Evolutionary conservation across 495 filamentous ascomycete species (phyloP), one percentile per base, ranked within the genome.

Genomic region (Aspergillus olivimuriae): DNA sequence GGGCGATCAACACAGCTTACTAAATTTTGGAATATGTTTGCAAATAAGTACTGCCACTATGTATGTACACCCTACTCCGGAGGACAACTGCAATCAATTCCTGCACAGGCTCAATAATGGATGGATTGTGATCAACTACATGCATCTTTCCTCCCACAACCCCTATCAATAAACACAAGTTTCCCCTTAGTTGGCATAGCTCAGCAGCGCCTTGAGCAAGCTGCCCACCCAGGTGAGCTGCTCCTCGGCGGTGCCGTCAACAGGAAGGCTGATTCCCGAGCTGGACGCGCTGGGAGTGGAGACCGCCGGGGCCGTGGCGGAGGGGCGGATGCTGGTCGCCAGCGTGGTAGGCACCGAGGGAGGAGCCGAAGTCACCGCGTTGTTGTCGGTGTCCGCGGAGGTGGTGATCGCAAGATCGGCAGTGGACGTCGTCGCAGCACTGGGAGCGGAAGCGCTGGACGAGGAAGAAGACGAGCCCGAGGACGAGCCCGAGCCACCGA

Each of bases 401-500:
- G 51, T 39, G 41, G 44, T 41, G n/a, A 47, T 20, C 20, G 39
- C 15, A 31, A 39, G 16, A 21, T 38, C 37, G 16, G 47, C 30
- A 28, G 48, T 39, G 35, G 44, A n/a, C n/a, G n/a, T n/a, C n/a
- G n/a, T n/a, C n/a, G n/a, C n/a, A n/a, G n/a, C n/a, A n/a, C n/a
- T n/a, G n/a, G n/a, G n/a, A n/a, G n/a, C n/a, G n/a, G n/a, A n/a
- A n/a, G n/a, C 26, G 6, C 34, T 17, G 12, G 51, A 40, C 20
- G 40, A 30, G 21, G 48, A 41, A 18, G 36, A 10, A 30, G 31
- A 16, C 22, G 43, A 50, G 43, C 47, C 18, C 12, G 51, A 52
- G 39, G 46, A 47, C 14, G 58, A 60, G 18, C 55, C 54, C 16
- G 57, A 56, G n/a, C 58, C 63, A 22, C 58, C 57, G 31, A 83